Base-by-base conservation (phyloP, 768 basidiomycete genomes). In the Gloeostereum incarnatum region DNA sequence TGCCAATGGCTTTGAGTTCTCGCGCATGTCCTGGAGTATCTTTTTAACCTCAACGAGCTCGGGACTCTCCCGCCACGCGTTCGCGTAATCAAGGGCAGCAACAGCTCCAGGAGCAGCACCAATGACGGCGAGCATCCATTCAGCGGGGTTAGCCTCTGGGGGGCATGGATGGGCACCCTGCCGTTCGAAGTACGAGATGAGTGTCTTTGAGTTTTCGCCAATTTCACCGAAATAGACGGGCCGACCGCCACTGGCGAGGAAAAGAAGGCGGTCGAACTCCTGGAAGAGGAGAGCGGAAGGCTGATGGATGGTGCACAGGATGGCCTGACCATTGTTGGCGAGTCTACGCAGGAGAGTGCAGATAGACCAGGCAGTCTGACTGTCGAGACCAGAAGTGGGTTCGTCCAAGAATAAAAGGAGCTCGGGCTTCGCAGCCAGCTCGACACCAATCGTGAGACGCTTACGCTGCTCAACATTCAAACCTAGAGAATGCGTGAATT, bases 181-280 rank as follows among this genome's bases (percentile, higher is more conserved):
- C 4, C 53, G 48, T 51, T 79, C 72, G 44, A 83, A 78, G 57
- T 83, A 83, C 10, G 58, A 52, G 39, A 77, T 63, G 27, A 81
- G 53, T 0, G 66, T 66, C 31, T 56, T 44, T 0, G 75, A 58
- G 40, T 74, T 69, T 20, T 56, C 45, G 7, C 78, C 78, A 25
- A 78, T 52, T 14, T 73, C 68, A 14, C 72, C 71, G 40, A 70
- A 70, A 55, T 74, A 76, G 30, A 71, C 68, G 20, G 58, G 67
- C 43, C 71, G 58, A 37, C 75, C 75, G 10, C 75, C 73, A 18
- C 61, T 58, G 18, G 66, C 62, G 6, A 76, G 59, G 10, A 72
- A 53, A 6, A 75, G 48, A 1, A 77, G 46, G 6, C 71, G 58
- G 41, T 75, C 73, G 43, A 75, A 74, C 18, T 56, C 56, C 49